These are phyloP conservation scores for Discostella pseudostelligera DNA, from an alignment of 108 stramenopile species.

Conservation along the genomic window DNA sequence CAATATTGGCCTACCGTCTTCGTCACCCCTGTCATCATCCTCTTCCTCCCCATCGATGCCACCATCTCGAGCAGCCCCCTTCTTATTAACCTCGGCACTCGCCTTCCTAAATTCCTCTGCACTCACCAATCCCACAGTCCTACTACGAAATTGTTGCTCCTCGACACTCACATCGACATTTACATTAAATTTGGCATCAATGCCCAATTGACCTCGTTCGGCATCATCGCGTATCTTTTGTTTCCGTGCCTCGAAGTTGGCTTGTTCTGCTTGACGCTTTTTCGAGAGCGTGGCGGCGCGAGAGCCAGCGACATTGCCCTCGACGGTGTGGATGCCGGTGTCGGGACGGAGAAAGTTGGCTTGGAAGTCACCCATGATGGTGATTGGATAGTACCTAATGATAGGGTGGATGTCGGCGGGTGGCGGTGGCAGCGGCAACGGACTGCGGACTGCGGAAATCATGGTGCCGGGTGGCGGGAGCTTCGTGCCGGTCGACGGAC, in stretches of 20 bases:
- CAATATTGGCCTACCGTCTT: conserved; percentile 4
- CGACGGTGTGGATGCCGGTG: conserved; percentile 81
- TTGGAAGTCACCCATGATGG: conserved; percentile 78
- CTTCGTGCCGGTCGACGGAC: too few relatives aligned
- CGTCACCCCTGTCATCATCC: background rate
- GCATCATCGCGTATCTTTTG: conserved; percentile 49
- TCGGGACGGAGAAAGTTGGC: conserved; percentile 77
- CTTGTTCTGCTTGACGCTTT: conserved; percentile 71
- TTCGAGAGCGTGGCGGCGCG: conserved; percentile 72
- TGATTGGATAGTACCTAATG: background rate
- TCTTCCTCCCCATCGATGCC: conserved; percentile 12
- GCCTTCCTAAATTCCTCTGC: conserved; percentile 78
- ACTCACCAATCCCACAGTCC: conserved; percentile 85
- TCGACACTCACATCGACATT: conserved; percentile 37
- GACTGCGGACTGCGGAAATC: too few relatives aligned
- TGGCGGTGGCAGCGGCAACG: too few relatives aligned
- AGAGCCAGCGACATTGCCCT: conserved; percentile 82
- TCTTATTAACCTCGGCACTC: conserved; percentile 42
- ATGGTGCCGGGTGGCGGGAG: too few relatives aligned
- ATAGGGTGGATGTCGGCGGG: too few relatives aligned
- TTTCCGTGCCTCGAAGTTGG: conserved; percentile 67
- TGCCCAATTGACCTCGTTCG: conserved; percentile 41
- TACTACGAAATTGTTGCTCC: conserved; percentile 56
- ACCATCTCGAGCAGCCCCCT: conserved; percentile 18
- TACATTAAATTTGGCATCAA: conserved; percentile 54